A percentile compares a stretch with the other conserved stretches of the same genome.
Evolutionary conservation across 306 rosid genomes (phyloP).

Genomic region (Quercus engelmannii): DNA sequence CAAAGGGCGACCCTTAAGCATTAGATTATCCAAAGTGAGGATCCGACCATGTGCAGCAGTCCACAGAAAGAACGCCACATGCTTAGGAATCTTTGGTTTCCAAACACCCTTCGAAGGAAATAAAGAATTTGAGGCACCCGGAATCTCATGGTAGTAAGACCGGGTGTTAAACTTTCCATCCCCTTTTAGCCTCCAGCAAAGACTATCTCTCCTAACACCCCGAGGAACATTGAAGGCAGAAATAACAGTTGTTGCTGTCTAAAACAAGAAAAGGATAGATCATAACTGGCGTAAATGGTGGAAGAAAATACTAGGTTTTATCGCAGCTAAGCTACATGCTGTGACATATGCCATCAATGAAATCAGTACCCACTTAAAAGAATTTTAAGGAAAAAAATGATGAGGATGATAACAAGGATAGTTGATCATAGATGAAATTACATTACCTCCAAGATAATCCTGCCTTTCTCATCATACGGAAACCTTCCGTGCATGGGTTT

Average conservation of each 20-base stretch:
- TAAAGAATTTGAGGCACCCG: too few species aligned
- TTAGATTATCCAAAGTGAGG: too few species aligned
- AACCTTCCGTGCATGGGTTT: slow-evolving; percentile 87
- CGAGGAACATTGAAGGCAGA: background rate
- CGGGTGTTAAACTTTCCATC: too few species aligned
- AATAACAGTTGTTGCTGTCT: background rate
- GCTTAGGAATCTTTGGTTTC: too few species aligned
- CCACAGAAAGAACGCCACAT: too few species aligned
- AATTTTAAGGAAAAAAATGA: background rate
- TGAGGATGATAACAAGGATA: slow-evolving; percentile 8
- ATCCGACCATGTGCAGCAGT: too few species aligned
- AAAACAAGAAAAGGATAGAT: background rate
- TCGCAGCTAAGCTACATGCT: background rate
- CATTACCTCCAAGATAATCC: slow-evolving; percentile 86
- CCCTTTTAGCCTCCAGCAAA: too few species aligned
- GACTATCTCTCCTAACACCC: too few species aligned
- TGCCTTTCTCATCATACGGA: slow-evolving; percentile 85
- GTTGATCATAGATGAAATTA: slow-evolving; percentile 17
- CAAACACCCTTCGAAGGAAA: too few species aligned
- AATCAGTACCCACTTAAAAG: background rate
- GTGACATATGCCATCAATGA: background rate
- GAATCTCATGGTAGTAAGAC: too few species aligned
- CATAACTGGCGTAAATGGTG: background rate
- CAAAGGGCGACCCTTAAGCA: too few species aligned
- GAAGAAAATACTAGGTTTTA: background rate